These are phyloP conservation scores for Kingdonia uniflora DNA, from an alignment of 164 flowering plant genomes.

Conservation along the genomic window DNA sequence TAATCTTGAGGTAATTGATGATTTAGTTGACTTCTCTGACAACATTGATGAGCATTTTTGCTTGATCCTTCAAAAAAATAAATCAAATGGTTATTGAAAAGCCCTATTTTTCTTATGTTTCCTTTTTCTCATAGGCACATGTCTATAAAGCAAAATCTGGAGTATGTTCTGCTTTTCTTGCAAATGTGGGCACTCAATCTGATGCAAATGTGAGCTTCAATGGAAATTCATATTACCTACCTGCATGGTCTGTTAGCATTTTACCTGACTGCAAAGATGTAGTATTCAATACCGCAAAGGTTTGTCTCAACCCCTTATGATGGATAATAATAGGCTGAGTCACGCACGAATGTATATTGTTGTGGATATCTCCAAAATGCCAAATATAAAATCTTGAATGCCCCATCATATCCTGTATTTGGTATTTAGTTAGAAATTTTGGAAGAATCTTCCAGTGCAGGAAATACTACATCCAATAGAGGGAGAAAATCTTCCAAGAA, in stretches of 20 bases:
- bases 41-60: background rate
- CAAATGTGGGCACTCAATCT: conserved; percentile 57
- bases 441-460: too few relatives aligned
- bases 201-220: conserved; percentile 75
- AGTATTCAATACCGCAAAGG: conserved; percentile 87
- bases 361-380: too few relatives aligned
- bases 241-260: conserved; percentile 99
- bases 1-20: conserved; percentile 63
- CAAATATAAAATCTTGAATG: too few relatives aligned
- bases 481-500: too few relatives aligned
- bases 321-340: background rate
- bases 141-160: conserved; percentile 71
- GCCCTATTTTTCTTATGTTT: too few relatives aligned
- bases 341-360: too few relatives aligned
- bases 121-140: conserved; percentile 43
- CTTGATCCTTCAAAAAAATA: too few relatives aligned
- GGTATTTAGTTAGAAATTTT: too few relatives aligned
- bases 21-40: conserved; percentile 1
- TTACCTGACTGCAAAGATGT: conserved; percentile 98
- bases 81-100: too few relatives aligned
- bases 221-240: conserved; percentile 71
- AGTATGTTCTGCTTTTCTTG: conserved; percentile 85
- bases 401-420: too few relatives aligned
- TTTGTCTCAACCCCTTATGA: conserved; percentile 16
- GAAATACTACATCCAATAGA: too few relatives aligned